Evolutionary conservation across 2,329 filamentous ascomycete genomes (phyloP).

Genomic region (Calycina marina): DNA sequence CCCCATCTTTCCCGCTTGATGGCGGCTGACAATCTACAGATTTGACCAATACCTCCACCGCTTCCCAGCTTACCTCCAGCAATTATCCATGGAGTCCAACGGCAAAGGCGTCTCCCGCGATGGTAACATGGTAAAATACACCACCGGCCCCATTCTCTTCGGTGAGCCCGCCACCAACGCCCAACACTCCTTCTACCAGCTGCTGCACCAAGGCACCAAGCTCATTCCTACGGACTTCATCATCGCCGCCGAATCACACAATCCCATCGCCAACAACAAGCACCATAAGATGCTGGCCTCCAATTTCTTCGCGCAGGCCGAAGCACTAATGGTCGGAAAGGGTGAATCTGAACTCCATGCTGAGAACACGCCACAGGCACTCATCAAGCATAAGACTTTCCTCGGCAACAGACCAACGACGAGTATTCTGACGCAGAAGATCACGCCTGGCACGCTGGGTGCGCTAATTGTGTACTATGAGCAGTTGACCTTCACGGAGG

Average conservation of each 20-base stretch:
- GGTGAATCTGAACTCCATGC: conserved; percentile 64
- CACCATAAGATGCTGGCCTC: conserved; percentile 95
- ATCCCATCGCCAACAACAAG: conserved; percentile 79
- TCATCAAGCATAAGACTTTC: conserved; percentile 99
- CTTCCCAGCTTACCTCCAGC: conserved; percentile 97
- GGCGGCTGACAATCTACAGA: conserved; percentile 38
- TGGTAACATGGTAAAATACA: conserved; percentile 86
- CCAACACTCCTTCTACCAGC: conserved; percentile 99
- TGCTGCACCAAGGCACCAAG: conserved; percentile 97
- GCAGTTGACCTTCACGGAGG: conserved; percentile 95
- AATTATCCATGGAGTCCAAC: conserved; percentile 99
- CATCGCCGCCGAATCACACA: conserved; percentile 89
- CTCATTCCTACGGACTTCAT: conserved; percentile 98
- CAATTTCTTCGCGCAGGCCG: conserved; percentile 82
- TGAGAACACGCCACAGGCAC: conserved; percentile 56
- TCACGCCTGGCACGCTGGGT: conserved; percentile 85
- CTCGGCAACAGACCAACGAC: conserved; percentile 94
- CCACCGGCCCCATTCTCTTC: conserved; percentile 88
- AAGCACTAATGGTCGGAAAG: conserved; percentile 86
- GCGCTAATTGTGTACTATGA: conserved; percentile 98
- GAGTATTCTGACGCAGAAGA: conserved; percentile 78
- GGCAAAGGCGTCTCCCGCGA: conserved; percentile 93
- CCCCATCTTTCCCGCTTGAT: not conserved
- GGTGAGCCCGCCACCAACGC: conserved; percentile 98
- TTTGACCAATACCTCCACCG: conserved; percentile 99